Percentiles rank a stretch among this genome's conserved stretches.
phyloP scores from a whole-genome alignment of 2,329 filamentous ascomycete genomes.

The Apiospora arundinis region DNA sequence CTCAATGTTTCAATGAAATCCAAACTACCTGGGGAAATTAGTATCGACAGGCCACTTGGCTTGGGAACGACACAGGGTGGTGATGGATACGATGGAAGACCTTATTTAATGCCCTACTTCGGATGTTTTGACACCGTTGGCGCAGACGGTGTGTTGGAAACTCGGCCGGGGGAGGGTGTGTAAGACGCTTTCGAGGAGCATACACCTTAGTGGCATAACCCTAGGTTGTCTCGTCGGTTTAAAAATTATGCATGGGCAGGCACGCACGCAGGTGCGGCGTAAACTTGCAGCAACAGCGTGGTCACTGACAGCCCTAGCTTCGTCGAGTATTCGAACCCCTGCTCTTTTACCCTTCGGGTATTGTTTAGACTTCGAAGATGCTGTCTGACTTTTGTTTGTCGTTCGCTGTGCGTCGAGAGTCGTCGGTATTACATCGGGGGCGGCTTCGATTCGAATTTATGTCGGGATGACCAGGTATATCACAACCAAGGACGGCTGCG shows the following conservation, averaged over 20 bases:
- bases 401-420: not conserved
- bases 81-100: not conserved
- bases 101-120: not conserved
- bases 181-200: not conserved
- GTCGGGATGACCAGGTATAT: not conserved
- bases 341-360: not conserved
- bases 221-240: not conserved
- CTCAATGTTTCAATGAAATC: no score
- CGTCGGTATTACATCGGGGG: not conserved
- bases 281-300: not conserved
- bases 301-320: not conserved
- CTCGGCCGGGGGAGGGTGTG: not conserved
- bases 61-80: not conserved
- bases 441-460: not conserved
- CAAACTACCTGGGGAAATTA: not conserved
- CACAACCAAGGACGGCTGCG: not conserved
- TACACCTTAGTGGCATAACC: constrained; percentile 1
- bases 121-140: not conserved
- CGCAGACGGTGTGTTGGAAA: not conserved
- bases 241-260: constrained; percentile 1
- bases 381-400: not conserved
- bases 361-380: not conserved
- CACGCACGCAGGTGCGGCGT: constrained; percentile 1
- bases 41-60: not conserved
- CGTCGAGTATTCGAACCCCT: not conserved